A percentile compares a stretch with the other conserved stretches of the same genome.
These are phyloP conservation scores for Pseudopithomyces maydicus DNA, from an alignment of 2,329 filamentous ascomycete genomes.

Conservation along the genomic window DNA sequence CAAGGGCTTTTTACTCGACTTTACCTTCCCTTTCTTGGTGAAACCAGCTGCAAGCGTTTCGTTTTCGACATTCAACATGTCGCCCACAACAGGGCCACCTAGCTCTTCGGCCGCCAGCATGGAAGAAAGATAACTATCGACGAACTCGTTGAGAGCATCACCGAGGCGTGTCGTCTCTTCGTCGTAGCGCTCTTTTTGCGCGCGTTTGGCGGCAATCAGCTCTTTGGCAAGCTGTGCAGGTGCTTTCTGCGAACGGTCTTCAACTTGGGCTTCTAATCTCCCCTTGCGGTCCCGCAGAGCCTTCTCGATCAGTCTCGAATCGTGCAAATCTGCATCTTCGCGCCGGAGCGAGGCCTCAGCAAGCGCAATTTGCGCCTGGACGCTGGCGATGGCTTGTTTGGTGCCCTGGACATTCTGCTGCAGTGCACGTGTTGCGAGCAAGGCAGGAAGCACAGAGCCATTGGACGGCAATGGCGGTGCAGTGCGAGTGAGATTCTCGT, in stretches of 20 bases:
- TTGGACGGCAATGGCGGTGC: constrained; percentile 69
- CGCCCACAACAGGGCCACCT: constrained; percentile 81
- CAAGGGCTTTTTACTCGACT: constrained; percentile 44
- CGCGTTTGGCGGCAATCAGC: constrained; percentile 64
- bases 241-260: constrained; percentile 62
- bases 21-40: constrained; percentile 55
- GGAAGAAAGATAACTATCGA: constrained; percentile 70
- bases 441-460: constrained; percentile 70
- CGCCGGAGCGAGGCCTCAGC: constrained; percentile 48
- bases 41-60: constrained; percentile 59
- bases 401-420: constrained; percentile 69
- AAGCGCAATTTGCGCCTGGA: constrained; percentile 46
- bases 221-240: constrained; percentile 67
- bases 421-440: constrained; percentile 73
- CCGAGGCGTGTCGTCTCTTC: constrained; percentile 65
- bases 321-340: constrained; percentile 54
- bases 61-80: constrained; percentile 68
- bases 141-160: constrained; percentile 70
- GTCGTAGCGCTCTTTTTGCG: constrained; percentile 65
- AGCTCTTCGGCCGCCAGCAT: constrained; percentile 85
- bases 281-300: constrained; percentile 64
- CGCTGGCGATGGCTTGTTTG: constrained; percentile 60
- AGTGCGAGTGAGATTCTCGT: constrained; percentile 65
- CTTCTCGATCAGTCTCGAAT: constrained; percentile 52
- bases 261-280: constrained; percentile 62